Conservation (phyloP, 352 stramenopile species). For the Phytopythium cucurbitacearum region DNA sequence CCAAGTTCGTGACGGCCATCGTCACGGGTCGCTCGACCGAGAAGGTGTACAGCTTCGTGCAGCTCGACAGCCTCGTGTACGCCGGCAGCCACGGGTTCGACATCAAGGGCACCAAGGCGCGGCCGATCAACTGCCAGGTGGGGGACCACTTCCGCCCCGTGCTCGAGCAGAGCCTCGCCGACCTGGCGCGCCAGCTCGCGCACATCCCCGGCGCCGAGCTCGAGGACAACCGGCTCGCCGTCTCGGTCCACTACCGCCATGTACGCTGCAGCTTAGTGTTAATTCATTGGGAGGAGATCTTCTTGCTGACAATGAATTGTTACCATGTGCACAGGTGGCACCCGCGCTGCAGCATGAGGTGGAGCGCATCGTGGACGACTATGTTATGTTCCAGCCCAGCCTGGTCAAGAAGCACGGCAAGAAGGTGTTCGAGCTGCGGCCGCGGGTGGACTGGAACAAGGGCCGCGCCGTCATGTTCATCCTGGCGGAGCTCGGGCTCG, state of each 20-base stretch:
- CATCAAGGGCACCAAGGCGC: constrained; percentile 59
- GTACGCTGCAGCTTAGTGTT: constrained; percentile 17
- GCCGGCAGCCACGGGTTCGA: constrained; percentile 79
- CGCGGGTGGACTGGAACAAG: constrained; percentile 79
- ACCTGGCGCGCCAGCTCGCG: constrained; percentile 30
- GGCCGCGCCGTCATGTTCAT: constrained; percentile 73
- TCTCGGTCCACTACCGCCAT: constrained; percentile 79
- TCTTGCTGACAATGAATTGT: background rate
- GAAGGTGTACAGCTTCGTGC: constrained; percentile 79
- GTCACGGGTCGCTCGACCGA: constrained; percentile 67
- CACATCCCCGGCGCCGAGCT: constrained; percentile 52
- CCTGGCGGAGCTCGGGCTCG: constrained; percentile 55
- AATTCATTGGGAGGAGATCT: background rate
- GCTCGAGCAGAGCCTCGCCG: constrained; percentile 32
- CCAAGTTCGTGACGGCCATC: constrained; percentile 70
- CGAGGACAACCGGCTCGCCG: constrained; percentile 74
- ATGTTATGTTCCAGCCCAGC: constrained; percentile 34
- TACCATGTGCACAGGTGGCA: constrained; percentile 23
- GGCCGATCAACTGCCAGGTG: constrained; percentile 54
- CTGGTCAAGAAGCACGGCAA: constrained; percentile 70
- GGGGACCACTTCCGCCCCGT: constrained; percentile 47
- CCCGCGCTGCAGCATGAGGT: constrained; percentile 56
- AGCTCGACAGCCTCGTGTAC: constrained; percentile 75
- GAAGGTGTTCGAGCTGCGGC: constrained; percentile 76
- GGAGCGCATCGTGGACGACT: constrained; percentile 84